Conservation (phyloP, 208 protist species). For the Wallacemonas collosoma region DNA sequence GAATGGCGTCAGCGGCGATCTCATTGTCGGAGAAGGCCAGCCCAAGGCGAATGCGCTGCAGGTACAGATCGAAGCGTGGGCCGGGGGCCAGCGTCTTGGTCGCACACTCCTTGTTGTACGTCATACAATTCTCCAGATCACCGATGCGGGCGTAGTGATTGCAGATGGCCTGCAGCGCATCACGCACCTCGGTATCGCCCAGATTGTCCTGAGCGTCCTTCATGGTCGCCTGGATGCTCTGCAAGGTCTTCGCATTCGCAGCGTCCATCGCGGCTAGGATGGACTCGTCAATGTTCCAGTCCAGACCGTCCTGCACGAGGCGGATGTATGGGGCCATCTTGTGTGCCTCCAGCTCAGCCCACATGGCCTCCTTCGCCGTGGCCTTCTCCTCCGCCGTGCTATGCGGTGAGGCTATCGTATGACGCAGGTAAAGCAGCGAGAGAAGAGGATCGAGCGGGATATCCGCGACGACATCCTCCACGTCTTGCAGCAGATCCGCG, state of each 20-base stretch:
- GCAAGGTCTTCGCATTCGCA: slow-evolving; percentile 76
- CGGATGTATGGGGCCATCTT: slow-evolving; percentile 92
- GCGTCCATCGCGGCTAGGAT: slow-evolving; percentile 72
- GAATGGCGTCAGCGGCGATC: slow-evolving; percentile 90
- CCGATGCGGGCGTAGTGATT: slow-evolving; percentile 95
- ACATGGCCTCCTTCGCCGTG: slow-evolving; percentile 66
- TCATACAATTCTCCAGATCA: slow-evolving; percentile 94
- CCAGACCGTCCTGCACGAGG: slow-evolving; percentile 77
- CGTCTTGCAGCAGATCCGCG: slow-evolving; percentile 34
- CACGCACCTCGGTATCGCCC: slow-evolving; percentile 97
- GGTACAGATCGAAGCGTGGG: slow-evolving; percentile 96
- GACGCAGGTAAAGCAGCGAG: slow-evolving; percentile 75
- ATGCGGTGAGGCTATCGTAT: slow-evolving; percentile 81
- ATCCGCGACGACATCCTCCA: slow-evolving; percentile 30
- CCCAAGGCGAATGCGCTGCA: slow-evolving; percentile 96
- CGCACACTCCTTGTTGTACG: slow-evolving; percentile 89
- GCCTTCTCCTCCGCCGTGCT: slow-evolving; percentile 73
- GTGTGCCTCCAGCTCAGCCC: slow-evolving; percentile 72
- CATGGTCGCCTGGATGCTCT: slow-evolving; percentile 85
- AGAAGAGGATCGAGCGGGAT: slow-evolving; percentile 85
- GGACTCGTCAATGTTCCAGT: slow-evolving; percentile 69
- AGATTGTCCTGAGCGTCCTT: slow-evolving; percentile 96
- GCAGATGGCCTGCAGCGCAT: slow-evolving; percentile 93
- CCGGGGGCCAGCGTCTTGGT: slow-evolving; percentile 95
- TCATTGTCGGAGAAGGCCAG: slow-evolving; percentile 96